phyloP scores from a whole-genome alignment of 2,329 filamentous ascomycete genomes.

The Colletotrichum spaethianum region DNA sequence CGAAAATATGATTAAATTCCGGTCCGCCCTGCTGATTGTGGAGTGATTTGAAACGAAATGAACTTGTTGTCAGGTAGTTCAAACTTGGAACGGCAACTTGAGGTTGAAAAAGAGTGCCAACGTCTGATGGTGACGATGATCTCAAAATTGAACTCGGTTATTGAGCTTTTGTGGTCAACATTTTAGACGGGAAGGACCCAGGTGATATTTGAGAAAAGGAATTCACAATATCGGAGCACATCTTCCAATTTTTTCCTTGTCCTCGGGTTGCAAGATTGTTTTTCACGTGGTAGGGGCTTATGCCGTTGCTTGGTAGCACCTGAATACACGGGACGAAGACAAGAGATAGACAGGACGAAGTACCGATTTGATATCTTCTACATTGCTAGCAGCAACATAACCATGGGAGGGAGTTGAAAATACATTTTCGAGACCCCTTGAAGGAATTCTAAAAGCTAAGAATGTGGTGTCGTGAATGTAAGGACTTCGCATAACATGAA shows the following conservation, averaged over 20 bases:
- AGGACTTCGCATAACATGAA: background rate
- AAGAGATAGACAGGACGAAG: background rate
- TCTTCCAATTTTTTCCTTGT: background rate
- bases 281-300: background rate
- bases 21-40: background rate
- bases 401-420: background rate
- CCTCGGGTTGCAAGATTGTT: background rate
- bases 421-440: too few species aligned
- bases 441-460: background rate
- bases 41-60: background rate
- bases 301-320: background rate
- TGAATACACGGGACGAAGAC: background rate
- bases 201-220: too few species aligned
- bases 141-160: background rate
- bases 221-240: fast-evolving
- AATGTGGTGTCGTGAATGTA: background rate
- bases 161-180: background rate
- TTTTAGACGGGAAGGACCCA: fast-evolving
- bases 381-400: fast-evolving
- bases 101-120: too few species aligned
- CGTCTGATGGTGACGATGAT: background rate
- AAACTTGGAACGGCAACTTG: background rate
- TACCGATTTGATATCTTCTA: background rate
- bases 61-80: background rate
- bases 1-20: too few species aligned